Evolutionary conservation across 2,329 filamentous ascomycete species (phyloP), one percentile per base, ranked within the genome.

Genomic region (Alternaria novae-zelandiae): DNA sequence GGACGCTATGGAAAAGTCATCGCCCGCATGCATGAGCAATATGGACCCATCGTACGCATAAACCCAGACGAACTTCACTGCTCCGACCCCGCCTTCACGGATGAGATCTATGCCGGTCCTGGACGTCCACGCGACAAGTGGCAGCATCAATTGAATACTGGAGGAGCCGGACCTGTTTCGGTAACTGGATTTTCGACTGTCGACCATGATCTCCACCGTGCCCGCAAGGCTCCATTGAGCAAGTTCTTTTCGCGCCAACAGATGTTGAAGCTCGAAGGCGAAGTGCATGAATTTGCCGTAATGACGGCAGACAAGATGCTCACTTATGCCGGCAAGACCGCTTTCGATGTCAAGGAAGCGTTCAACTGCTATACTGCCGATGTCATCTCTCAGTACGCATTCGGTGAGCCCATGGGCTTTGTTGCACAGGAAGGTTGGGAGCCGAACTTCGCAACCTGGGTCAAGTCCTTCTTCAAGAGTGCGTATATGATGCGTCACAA

Each of bases 181-280:
- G 68, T 68, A 2, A 70, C 74, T 49, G 77, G 75, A 4, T 73
- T 76, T 28, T 70, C 70, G 6, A 70, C 71, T 5, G 70, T 71
- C 9, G 67, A 67, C n/a, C 68, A 80, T 64, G 72, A 76, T 4
- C 56, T 78, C 17, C 79, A 81, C 64, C 75, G 74, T 17, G 46
- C 66, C 11, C 71, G 78, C 25, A 73, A 74, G 44, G 68, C 66
- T 6, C 73, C 79, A 2, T 57, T 81, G 13, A 75, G 71, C 58
- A 75, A 73, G 9, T 81, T 79, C 70, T 81, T 81, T 62, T 80
- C 78, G 10, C 74, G 67, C 45, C 70, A 71, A 49, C 71, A 74
- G 49, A 72, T 75, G 64, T 57, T 72, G 41, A 75, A 72, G 50
- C 57, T 77, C 28, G 67, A 73, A 53, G 61, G 65, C 63, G 69